Evolutionary conservation across 2,329 filamentous ascomycete species (phyloP).

Genomic region (Botryosphaeria dothidea): DNA sequence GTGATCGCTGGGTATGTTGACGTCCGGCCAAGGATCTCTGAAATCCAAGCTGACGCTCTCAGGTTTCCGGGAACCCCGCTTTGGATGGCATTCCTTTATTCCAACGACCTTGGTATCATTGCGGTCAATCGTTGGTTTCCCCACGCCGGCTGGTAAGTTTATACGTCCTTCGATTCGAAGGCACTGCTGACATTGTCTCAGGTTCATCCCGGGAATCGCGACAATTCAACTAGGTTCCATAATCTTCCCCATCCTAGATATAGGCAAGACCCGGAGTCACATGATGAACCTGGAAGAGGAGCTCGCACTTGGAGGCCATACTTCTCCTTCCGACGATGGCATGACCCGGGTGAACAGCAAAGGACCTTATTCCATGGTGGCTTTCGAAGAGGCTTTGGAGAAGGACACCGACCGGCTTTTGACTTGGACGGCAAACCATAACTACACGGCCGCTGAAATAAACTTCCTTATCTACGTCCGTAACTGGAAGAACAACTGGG

Average conservation of each 20-base stretch:
- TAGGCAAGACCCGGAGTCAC: constrained; percentile 42
- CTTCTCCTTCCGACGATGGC: background rate
- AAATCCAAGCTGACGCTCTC: background rate
- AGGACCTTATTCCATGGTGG: constrained; percentile 49
- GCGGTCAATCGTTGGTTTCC: constrained; percentile 57
- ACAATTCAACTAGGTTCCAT: constrained; percentile 65
- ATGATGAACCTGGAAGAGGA: background rate
- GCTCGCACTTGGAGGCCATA: too few species aligned
- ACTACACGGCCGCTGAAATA: constrained; percentile 73
- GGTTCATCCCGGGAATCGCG: constrained; percentile 60
- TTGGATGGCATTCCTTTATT: constrained; percentile 61
- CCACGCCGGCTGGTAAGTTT: constrained; percentile 62
- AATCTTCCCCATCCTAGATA: constrained; percentile 63
- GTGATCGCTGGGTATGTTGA: constrained; percentile 43
- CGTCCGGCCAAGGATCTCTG: background rate
- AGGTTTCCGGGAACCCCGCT: constrained; percentile 66
- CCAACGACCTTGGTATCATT: constrained; percentile 54
- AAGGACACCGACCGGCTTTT: constrained; percentile 62
- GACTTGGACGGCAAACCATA: constrained; percentile 63
- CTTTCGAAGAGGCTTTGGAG: constrained; percentile 62
- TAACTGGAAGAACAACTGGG: constrained; percentile 54
- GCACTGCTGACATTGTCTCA: background rate
- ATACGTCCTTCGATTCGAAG: too few species aligned
- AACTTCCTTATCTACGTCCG: constrained; percentile 62
- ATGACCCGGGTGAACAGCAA: background rate